Conservation (phyloP, 2,329 filamentous ascomycete species). For the Penicillium verrucosum region DNA sequence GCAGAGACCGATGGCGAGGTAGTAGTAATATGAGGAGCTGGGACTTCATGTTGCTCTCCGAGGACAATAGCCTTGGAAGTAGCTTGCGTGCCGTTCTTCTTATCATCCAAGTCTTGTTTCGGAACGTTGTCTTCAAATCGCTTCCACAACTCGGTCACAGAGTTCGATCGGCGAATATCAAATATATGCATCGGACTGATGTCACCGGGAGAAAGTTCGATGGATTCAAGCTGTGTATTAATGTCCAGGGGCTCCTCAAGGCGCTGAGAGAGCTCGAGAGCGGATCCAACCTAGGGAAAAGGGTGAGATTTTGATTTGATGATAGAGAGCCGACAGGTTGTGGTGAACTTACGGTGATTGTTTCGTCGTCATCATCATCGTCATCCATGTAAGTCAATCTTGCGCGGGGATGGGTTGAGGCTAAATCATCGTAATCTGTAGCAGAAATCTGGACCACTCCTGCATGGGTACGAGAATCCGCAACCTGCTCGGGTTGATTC, state of each 20-base stretch:
- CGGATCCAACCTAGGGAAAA: constrained; percentile 43
- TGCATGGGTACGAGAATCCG: constrained; percentile 14
- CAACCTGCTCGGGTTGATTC: constrained; percentile 1
- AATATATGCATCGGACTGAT: constrained; percentile 44
- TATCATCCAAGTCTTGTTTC: not conserved
- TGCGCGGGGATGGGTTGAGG: constrained; percentile 41
- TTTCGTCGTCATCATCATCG: constrained; percentile 48
- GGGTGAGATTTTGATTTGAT: constrained; percentile 13
- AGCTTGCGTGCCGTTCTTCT: not conserved
- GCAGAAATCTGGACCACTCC: constrained; percentile 42
- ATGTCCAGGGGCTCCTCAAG: constrained; percentile 41
- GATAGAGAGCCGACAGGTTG: too few relatives aligned
- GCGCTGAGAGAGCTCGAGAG: constrained; percentile 46
- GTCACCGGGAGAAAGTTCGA: constrained; percentile 13
- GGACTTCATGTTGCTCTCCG: constrained; percentile 5
- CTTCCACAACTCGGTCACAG: constrained; percentile 41
- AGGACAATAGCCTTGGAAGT: not conserved
- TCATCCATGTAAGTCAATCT: constrained; percentile 46
- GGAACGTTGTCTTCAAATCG: constrained; percentile 24
- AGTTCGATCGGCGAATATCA: constrained; percentile 43
- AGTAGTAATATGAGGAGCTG: constrained; percentile 8
- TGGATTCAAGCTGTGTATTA: constrained; percentile 6
- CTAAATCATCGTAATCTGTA: constrained; percentile 44
- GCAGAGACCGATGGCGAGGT: constrained; percentile 10
- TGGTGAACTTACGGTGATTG: constrained; percentile 41